Evolutionary conservation across 2,329 filamentous ascomycete genomes (phyloP), one percentile per base, ranked within the genome.

Genomic region (Mycosphaerella sp.): DNA sequence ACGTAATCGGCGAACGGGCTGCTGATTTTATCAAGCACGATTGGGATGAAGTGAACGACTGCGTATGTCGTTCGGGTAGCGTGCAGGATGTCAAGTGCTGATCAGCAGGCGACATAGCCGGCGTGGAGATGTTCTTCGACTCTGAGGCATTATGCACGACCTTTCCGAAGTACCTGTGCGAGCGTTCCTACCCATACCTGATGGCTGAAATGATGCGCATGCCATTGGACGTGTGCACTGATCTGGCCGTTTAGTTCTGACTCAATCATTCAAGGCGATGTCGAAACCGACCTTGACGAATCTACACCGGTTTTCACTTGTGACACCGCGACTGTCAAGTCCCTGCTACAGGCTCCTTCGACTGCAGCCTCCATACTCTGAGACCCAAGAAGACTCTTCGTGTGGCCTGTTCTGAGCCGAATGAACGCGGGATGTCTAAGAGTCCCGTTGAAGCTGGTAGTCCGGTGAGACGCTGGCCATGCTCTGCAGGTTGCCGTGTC

Each of bases 1-100:
- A 79, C 61, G 76, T 75, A 0, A 78, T 80, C 54, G 77, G 75
- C 0, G 77, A 80, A 64, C 76, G 76, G 56, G 72, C 69, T 59
- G 49, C 42, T 8, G 49, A 46, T 13, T 46, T 79, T 49, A 74
- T 79, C 46, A 77, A 75, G 21, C 68, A 71, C 49, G 50, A 17
- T 27, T 44, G 43, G 37, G 28, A 16, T n/a, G 4, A 37, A 13
- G 45, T 13, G 25, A 17, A 41, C n/a, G 16, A 28, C 17, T 10
- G 21, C 16, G 16, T 44, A 6, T 27, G 27, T 35, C 18, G 47
- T 18, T 37, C 37, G 16, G 46, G 43, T 35, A 49, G 46, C 41
- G 36, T 41, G 25, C 37, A 41, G 27, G 37, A 27, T 17, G 45
- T 41, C 10, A 49, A 49, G 27, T 10, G 16, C 16, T 41, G 21